A percentile compares a stretch with the other conserved stretches of the same genome.
These are phyloP conservation scores for Quercus lobata DNA, from an alignment of 331 rosid species.

Conservation along the genomic window DNA sequence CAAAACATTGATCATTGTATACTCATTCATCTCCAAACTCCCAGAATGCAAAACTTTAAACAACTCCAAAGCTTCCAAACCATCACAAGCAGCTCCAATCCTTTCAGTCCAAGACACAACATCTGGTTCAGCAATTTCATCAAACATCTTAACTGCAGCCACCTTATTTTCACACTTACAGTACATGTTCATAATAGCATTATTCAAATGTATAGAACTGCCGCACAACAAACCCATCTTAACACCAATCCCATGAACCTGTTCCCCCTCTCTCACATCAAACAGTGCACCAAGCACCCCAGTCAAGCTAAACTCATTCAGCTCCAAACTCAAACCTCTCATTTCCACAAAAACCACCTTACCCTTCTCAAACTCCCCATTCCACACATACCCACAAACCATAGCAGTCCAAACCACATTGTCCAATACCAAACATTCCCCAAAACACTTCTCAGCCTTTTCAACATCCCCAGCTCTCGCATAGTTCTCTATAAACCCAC, in stretches of 20 bases:
- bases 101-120: constrained; percentile 18
- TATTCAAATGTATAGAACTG: neutral
- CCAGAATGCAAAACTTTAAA: neutral
- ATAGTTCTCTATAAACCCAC: constrained; percentile 10
- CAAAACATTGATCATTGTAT: neutral
- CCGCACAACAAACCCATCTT: constrained; percentile 12
- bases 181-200: constrained; percentile 4
- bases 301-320: constrained; percentile 20
- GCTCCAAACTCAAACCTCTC: constrained; percentile 2
- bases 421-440: constrained; percentile 14
- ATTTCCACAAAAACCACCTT: constrained; percentile 5
- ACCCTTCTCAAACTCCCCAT: constrained; percentile 9
- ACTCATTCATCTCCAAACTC: neutral
- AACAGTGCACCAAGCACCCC: neutral
- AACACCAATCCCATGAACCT: neutral
- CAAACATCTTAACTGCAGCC: constrained; percentile 15
- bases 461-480: constrained; percentile 6
- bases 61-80: neutral
- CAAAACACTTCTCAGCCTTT: constrained; percentile 13
- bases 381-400: constrained; percentile 14
- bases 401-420: constrained; percentile 16
- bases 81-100: constrained; percentile 6
- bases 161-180: neutral
- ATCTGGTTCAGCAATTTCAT: constrained; percentile 13
- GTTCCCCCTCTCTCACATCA: constrained; percentile 3